Evolutionary conservation across 2,329 filamentous ascomycete species (phyloP).

Genomic region (Chrysoporthe cubensis): DNA sequence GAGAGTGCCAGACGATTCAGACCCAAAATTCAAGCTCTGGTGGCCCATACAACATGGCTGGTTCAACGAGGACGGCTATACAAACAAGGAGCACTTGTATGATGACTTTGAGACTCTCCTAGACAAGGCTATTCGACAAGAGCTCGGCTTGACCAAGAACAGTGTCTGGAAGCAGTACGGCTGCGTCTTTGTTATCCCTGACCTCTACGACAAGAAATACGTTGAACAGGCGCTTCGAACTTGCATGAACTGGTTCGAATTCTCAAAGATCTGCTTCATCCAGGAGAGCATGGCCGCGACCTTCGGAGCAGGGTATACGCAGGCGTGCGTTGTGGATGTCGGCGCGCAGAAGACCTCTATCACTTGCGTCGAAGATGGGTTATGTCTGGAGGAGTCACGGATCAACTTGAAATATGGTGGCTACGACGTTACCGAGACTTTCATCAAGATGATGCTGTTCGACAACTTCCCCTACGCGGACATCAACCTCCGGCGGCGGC

Average conservation of each 20-base stretch:
- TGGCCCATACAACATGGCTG: conserved; percentile 89
- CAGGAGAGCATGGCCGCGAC: conserved; percentile 95
- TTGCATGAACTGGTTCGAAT: conserved; percentile 86
- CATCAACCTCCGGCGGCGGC: conserved; percentile 86
- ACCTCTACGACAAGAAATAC: conserved; percentile 93
- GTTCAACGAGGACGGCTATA: conserved; percentile 90
- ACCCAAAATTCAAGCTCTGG: conserved; percentile 86
- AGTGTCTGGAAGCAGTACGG: conserved; percentile 89
- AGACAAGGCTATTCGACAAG: conserved; percentile 83
- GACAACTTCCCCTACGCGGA: conserved; percentile 95
- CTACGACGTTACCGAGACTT: conserved; percentile 88
- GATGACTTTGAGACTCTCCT: conserved; percentile 87
- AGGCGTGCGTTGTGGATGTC: conserved; percentile 92
- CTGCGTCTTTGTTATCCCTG: conserved; percentile 95
- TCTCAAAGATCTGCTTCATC: conserved; percentile 87
- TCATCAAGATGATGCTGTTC: conserved; percentile 97
- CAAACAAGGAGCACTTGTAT: conserved; percentile 76
- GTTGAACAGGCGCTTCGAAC: conserved; percentile 84
- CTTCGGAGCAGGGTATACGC: conserved; percentile 93
- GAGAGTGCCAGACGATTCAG: conserved; percentile 86
- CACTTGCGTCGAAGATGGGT: conserved; percentile 94
- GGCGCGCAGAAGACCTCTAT: conserved; percentile 97
- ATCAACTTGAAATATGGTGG: conserved; percentile 96
- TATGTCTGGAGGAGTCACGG: conserved; percentile 91
- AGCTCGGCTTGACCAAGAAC: conserved; percentile 76